Percentiles rank a stretch among this genome's conserved stretches.
phyloP scores from a whole-genome alignment of 2,329 filamentous ascomycete genomes.

The Fusarium torulosum region DNA sequence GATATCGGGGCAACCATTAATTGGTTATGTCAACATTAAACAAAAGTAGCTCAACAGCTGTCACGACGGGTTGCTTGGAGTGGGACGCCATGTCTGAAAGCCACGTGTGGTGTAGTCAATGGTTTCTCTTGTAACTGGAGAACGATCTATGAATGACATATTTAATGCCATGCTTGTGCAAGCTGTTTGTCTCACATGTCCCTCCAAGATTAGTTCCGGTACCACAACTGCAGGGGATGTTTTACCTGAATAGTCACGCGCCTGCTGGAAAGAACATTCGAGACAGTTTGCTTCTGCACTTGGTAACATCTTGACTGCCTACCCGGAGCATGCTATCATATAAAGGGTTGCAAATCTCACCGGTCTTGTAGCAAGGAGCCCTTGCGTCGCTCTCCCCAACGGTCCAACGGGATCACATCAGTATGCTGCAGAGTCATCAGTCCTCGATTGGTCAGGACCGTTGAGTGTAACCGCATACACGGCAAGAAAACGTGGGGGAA shows the following conservation, averaged over 20 bases:
- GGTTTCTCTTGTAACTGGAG: conserved; percentile 42
- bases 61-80: conserved; percentile 41
- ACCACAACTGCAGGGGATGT: not conserved
- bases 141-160: conserved; percentile 48
- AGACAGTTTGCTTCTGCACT: not conserved
- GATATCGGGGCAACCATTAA: conserved; percentile 43
- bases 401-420: conserved; percentile 37
- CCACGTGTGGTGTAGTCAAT: conserved; percentile 9
- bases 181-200: not conserved
- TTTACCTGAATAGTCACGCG: not conserved
- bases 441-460: conserved; percentile 29
- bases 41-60: conserved; percentile 36
- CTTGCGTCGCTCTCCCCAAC: not conserved
- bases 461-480: conserved; percentile 32
- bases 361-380: conserved; percentile 29
- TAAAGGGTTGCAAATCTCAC: conserved; percentile 23
- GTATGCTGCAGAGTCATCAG: conserved; percentile 22
- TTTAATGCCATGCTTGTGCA: conserved; percentile 35
- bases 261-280: not conserved
- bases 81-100: conserved; percentile 24
- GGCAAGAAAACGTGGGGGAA: conserved; percentile 21
- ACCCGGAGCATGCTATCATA: not conserved
- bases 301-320: not conserved
- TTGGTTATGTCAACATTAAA: conserved; percentile 43
- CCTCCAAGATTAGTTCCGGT: not conserved